Conservation (phyloP, 2,329 filamentous ascomycete genomes). For the Alternaria viburni region DNA sequence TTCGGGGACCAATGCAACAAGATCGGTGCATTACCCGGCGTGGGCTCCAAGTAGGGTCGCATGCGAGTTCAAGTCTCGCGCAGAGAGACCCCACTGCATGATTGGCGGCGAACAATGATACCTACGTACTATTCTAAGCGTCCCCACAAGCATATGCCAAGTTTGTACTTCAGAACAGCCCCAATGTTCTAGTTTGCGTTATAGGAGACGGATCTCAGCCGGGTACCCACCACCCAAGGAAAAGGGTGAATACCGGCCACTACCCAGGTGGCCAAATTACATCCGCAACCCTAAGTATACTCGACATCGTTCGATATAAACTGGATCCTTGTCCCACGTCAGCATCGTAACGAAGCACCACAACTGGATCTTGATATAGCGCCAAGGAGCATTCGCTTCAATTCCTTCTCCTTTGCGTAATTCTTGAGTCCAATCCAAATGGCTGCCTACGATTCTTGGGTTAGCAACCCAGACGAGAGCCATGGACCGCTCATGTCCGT, state of each 20-base stretch:
- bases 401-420: neutral
- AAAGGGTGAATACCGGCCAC: constrained; percentile 7
- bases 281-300: neutral
- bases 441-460: constrained; percentile 8
- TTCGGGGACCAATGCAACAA: neutral
- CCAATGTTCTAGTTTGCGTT: neutral
- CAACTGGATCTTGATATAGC: neutral
- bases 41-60: neutral
- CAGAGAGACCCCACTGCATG: constrained; percentile 1
- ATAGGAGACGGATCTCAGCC: neutral
- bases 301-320: constrained; percentile 4
- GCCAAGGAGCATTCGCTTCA: constrained; percentile 1
- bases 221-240: constrained; percentile 3
- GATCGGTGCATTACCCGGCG: neutral
- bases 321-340: constrained; percentile 8
- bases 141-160: constrained; percentile 4
- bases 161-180: neutral
- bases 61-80: constrained; percentile 1
- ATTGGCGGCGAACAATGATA: neutral
- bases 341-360: neutral
- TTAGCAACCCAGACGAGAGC: constrained; percentile 14
- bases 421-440: neutral
- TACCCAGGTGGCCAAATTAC: neutral
- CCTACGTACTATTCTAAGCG: constrained; percentile 2
- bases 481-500: constrained; percentile 17